Evolutionary conservation across 2,329 filamentous ascomycete genomes (phyloP), one percentile per base, ranked within the genome.

Genomic region (Teratosphaeria destructans): DNA sequence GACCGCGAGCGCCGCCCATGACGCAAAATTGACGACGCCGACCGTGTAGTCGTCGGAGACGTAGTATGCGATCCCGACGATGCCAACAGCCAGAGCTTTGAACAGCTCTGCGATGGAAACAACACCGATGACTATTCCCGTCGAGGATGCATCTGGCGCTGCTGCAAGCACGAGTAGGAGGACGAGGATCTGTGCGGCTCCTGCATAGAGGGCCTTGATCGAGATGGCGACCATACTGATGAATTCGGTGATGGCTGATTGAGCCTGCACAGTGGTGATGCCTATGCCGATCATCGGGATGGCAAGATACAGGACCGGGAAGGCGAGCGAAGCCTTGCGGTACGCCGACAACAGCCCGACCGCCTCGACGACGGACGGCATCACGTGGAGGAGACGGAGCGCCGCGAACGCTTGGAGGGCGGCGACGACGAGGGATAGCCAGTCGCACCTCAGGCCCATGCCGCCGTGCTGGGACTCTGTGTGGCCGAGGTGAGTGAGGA

Each of bases 401-500:
- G 75, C 76, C 4, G 76, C 76, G 23, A 76, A 62, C 35, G 72
- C 71, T 58, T 75, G 74, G 47, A 78, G 71, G 32, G 73, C 63
- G n/a, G 77, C 68, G 14, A 78, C 72, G 26, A 75, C 72, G 14
- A 75, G 65, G 37, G 72, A 73, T 53, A 79, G 70, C 72, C 73
- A 77, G 19, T 72, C 71, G 69, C 77, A 79, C 10, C 77, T 71
- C 43, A 79, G 71, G 37, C 76, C 76, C 68, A 79, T 76, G 43
- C 77, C 77, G 55, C 75, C 76, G 55, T 76, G 70, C 52, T 74
- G 70, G 39, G 74, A 74, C 62, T 71, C 73, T 61, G 73, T 77
- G 66, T 79, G 77, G 54, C 76, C 76, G 34, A 79, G 72, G 62
- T 79, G 76, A 5, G 77, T 77, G 3, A 79, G 74, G 4, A 79